phyloP scores from a whole-genome alignment of 116 monocot species.

The Posidonia oceanica region DNA sequence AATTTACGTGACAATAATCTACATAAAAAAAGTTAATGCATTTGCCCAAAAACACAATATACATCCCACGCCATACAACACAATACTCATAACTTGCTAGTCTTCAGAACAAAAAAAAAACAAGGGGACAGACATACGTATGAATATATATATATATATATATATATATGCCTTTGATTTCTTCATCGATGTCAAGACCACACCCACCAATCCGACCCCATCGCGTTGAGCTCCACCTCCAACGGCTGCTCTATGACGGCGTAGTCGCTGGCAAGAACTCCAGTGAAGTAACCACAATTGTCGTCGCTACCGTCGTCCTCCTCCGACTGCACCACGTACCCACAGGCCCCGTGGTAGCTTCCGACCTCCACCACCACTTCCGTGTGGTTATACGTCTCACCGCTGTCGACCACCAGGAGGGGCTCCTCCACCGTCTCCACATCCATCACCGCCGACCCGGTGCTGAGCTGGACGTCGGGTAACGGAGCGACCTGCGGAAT shows the following conservation, averaged over 20 bases:
- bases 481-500: not conserved
- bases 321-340: not conserved
- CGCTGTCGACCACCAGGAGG: not conserved
- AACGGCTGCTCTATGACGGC: not conserved
- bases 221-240: too few relatives aligned
- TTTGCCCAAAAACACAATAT: too few relatives aligned
- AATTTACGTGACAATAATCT: too few relatives aligned
- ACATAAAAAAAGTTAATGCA: too few relatives aligned
- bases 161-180: not conserved
- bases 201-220: too few relatives aligned
- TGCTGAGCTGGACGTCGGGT: not conserved
- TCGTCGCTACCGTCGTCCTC: not conserved
- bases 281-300: not conserved
- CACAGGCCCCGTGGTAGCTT: not conserved
- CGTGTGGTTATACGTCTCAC: not conserved
- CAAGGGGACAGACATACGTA: not conserved
- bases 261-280: not conserved
- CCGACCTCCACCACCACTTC: not conserved
- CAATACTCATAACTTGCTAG: too few relatives aligned
- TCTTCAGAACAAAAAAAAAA: not conserved
- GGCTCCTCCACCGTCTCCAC: too few relatives aligned
- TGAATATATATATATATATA: not conserved
- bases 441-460: not conserved
- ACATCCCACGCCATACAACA: too few relatives aligned
- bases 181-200: not conserved